These are phyloP conservation scores for Herpetospermum pedunculosum DNA, from an alignment of 306 rosid genomes.

Conservation along the genomic window DNA sequence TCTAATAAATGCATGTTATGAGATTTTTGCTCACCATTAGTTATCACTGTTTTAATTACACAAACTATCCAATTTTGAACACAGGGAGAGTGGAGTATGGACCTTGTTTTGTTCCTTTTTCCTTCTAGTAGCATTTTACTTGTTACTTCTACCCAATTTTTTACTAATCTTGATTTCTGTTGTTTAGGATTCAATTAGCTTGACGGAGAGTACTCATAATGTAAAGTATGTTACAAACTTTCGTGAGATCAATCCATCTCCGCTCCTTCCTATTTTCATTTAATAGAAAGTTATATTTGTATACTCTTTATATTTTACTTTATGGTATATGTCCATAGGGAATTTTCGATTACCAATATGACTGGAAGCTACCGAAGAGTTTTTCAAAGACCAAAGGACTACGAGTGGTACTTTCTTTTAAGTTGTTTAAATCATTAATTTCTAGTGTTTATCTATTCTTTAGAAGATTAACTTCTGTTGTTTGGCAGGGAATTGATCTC, in stretches of 20 bases:
- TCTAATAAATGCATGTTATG: neutral
- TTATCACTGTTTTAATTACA: neutral
- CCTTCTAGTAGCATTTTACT: neutral
- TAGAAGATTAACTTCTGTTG: conserved; percentile 12
- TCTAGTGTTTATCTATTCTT: neutral
- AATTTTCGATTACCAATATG: conserved; percentile 76
- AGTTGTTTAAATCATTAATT: neutral
- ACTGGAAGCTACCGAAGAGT: conserved; percentile 87
- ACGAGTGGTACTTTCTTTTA: conserved; percentile 44
- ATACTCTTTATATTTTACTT: neutral
- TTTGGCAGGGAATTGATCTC: conserved; percentile 63
- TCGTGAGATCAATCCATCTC: neutral
- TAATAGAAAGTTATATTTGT: neutral
- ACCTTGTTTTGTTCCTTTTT: neutral
- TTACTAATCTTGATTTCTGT: conserved; percentile 14
- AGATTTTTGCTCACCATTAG: neutral
- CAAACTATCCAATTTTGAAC: neutral
- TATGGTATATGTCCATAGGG: conserved; percentile 29
- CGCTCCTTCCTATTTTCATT: neutral
- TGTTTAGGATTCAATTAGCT: conserved; percentile 64
- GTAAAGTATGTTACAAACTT: conserved; percentile 46
- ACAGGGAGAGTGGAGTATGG: neutral
- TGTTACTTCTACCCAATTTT: neutral
- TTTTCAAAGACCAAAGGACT: conserved; percentile 69
- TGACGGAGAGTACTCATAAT: conserved; percentile 49